A percentile compares a stretch with the other conserved stretches of the same genome.
These are phyloP conservation scores for Marasmius oreades DNA, from an alignment of 1,284 basidiomycete genomes.

Conservation along the genomic window DNA sequence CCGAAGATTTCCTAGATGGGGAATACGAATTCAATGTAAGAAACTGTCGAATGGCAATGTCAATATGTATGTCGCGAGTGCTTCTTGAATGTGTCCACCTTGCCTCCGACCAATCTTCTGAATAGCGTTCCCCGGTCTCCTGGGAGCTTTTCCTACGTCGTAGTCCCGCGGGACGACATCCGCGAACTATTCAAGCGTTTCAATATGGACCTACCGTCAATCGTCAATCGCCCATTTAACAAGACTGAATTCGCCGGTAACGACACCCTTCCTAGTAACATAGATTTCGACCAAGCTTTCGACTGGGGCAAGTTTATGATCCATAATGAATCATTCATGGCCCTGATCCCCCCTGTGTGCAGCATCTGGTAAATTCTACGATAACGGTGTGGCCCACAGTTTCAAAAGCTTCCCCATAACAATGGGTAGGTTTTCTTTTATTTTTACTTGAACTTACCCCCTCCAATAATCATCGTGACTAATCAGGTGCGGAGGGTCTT, in stretches of 20 bases:
- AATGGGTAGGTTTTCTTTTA: slow-evolving; percentile 22
- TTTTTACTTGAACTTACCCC: not conserved
- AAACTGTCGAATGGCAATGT: slow-evolving; percentile 27
- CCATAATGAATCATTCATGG: slow-evolving; percentile 8
- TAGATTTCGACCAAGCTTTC: slow-evolving; percentile 24
- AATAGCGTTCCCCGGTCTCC: slow-evolving; percentile 21
- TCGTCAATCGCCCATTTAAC: slow-evolving; percentile 17
- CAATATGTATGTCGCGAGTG: slow-evolving; percentile 25
- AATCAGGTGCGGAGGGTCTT: slow-evolving; percentile 25
- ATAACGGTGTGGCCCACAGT: slow-evolving; percentile 34
- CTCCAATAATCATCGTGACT: not conserved
- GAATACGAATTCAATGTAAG: slow-evolving; percentile 35
- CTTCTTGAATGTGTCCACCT: not conserved
- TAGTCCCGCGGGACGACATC: slow-evolving; percentile 30
- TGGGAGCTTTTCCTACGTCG: slow-evolving; percentile 31
- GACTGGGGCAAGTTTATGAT: slow-evolving; percentile 17
- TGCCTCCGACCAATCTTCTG: not conserved
- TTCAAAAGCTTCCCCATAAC: slow-evolving; percentile 28
- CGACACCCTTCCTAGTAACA: slow-evolving; percentile 20
- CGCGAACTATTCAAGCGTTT: slow-evolving; percentile 29
- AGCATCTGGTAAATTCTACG: slow-evolving; percentile 22
- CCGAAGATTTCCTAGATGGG: slow-evolving; percentile 37
- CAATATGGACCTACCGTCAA: slow-evolving; percentile 25
- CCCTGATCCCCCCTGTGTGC: not conserved
- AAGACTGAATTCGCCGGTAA: slow-evolving; percentile 18